Evolutionary conservation across 2,329 filamentous ascomycete genomes (phyloP), one percentile per base, ranked within the genome.

Genomic region (Ophiocordyceps unilateralis): DNA sequence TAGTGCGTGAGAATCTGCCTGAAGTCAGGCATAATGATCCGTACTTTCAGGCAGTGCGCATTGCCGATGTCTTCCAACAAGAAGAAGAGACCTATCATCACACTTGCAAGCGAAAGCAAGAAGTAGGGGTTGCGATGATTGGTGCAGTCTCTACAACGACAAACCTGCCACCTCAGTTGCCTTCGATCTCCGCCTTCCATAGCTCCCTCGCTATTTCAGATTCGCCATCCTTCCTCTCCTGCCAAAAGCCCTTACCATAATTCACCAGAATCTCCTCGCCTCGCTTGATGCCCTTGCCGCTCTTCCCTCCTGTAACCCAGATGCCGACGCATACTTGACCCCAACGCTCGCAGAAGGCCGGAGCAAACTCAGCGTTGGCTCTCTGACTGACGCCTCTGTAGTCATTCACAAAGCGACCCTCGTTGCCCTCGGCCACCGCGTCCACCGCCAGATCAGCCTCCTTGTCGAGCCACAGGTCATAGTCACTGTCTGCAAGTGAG

Each of bases 201-300:
- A 10, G 9, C 8, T n/a, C 32, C 5, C 22, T 37, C 10, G 23
- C 41, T 21, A 22, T 28, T 4, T 49, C 42, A 12, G 46, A 50
- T 37, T 39, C 40, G 4, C 50, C 50, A 2, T 5, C 36, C 40
- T 37, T 53, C 50, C 58, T 67, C 56, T 57, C 54, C 61, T 66
- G 54, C 75, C 77, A 81, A 48, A 82, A 81, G 1, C 78, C 78
- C 55, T 76, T 81, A 6, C 76, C 78, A 51, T 81, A 81, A 49
- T 73, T 79, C 12, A 81, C 72, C 42, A 80, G 53, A 43, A 81
- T 72, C 63, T 81, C 78, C 46, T 77, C 68, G 2, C 76, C 76
- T 58, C 72, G 76, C 41, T 54, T 43, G 17, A 52, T 66, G 41
- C 55, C 55, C 46, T 54, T 58, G 24, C 54, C 55, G 39, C 47